phyloP scores from a whole-genome alignment of 164 flowering plant genomes.

The Magnolia officinalis region DNA sequence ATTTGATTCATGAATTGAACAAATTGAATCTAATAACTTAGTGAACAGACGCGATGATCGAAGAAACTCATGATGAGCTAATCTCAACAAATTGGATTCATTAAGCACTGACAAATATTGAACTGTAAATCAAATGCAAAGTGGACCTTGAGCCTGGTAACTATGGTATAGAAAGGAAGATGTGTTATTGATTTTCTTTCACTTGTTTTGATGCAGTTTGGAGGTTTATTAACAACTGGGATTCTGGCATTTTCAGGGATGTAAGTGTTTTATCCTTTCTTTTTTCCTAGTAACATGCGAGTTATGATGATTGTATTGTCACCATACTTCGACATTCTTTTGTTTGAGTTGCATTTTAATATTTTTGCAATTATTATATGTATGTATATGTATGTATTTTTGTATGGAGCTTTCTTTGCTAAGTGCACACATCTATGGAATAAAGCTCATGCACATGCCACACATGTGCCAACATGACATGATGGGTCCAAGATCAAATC shows the following conservation, averaged over 20 bases:
- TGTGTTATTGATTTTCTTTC: conserved; percentile 4
- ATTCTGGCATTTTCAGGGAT: conserved; percentile 88
- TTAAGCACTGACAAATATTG: background rate
- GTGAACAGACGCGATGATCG: background rate
- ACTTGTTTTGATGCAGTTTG: conserved; percentile 58
- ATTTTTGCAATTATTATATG: background rate
- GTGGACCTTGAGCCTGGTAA: background rate
- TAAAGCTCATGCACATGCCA: too few relatives aligned
- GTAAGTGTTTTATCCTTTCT: conserved; percentile 45
- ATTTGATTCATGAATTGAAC: background rate
- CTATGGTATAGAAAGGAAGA: background rate
- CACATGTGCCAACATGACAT: too few relatives aligned
- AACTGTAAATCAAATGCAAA: background rate
- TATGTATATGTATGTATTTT: too few relatives aligned
- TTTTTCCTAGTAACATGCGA: background rate
- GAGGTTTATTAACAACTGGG: conserved; percentile 81
- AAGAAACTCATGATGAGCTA: background rate
- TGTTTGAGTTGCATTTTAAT: background rate
- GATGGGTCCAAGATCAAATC: too few relatives aligned
- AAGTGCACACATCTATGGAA: too few relatives aligned
- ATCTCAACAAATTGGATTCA: background rate
- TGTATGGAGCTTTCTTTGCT: too few relatives aligned
- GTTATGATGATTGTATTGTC: background rate
- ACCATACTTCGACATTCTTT: background rate
- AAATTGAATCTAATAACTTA: background rate